Conservation (phyloP, 164 flowering plant species). For the Aristolochia fimbriata region DNA sequence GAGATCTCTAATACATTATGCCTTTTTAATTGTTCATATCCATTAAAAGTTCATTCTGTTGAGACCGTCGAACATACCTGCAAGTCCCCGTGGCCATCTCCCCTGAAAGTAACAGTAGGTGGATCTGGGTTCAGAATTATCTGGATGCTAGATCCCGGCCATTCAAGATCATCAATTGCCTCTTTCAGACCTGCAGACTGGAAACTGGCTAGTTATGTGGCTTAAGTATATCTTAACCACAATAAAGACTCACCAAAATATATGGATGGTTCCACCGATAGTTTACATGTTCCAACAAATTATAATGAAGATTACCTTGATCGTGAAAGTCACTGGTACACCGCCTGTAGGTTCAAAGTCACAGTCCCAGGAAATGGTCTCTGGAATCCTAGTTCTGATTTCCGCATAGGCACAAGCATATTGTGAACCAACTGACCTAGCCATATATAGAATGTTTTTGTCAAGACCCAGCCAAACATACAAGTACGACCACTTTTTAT, state of each 20-base stretch:
- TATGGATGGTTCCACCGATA: no score
- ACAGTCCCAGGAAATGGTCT: constrained; percentile 88
- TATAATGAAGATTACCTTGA: no score
- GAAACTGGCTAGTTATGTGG: constrained; percentile 1
- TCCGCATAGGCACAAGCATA: constrained; percentile 86
- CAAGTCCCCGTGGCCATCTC: constrained; percentile 96
- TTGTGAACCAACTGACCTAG: constrained; percentile 69
- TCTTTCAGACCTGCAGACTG: constrained; percentile 93
- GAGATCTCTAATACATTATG: no score
- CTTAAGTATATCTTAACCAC: neutral
- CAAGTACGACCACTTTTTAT: neutral
- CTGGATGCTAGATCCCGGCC: constrained; percentile 94
- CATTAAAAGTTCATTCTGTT: neutral
- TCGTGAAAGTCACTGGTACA: constrained; percentile 72
- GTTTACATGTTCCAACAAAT: no score
- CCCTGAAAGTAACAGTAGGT: constrained; percentile 69
- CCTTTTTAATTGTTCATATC: no score
- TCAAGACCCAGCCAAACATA: neutral
- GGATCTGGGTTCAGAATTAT: constrained; percentile 64
- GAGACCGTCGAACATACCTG: constrained; percentile 39
- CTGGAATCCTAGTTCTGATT: constrained; percentile 85
- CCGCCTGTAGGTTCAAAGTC: constrained; percentile 87
- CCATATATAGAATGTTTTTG: neutral
- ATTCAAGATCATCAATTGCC: constrained; percentile 96
- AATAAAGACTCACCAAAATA: no score